Evolutionary conservation across 495 filamentous ascomycete species (phyloP).

Genomic region (Annulohypoxylon stygium): DNA sequence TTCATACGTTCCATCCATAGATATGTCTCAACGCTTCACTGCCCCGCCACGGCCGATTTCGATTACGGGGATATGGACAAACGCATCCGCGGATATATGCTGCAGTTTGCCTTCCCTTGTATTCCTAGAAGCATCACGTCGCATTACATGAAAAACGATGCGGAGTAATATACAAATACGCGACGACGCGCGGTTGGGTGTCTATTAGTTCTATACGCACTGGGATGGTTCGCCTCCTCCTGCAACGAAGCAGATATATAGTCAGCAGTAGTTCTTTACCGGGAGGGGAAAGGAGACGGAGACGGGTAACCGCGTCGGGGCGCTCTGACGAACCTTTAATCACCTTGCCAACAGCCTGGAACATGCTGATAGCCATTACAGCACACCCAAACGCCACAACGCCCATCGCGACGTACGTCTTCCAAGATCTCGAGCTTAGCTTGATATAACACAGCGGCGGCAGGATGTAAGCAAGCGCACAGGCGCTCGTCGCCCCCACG

Average conservation of each 20-base stretch:
- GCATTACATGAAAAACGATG: conserved; percentile 32
- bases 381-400: conserved; percentile 80
- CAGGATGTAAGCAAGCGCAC: conserved; percentile 93
- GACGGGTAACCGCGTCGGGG: conserved; percentile 38
- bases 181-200: conserved; percentile 15
- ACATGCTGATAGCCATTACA: conserved; percentile 87
- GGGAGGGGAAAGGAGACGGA: background rate
- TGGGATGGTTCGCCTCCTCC: conserved; percentile 50
- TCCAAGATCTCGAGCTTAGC: conserved; percentile 82
- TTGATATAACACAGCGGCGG: conserved; percentile 96
- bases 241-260: conserved; percentile 37
- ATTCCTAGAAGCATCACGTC: conserved; percentile 30
- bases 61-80: conserved; percentile 9
- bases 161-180: conserved; percentile 44
- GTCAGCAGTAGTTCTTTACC: conserved; percentile 27
- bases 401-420: conserved; percentile 74
- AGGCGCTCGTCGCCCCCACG: conserved; percentile 93
- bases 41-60: conserved; percentile 3
- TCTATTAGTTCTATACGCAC: conserved; percentile 37
- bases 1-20: too few relatives aligned
- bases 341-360: conserved; percentile 80
- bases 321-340: conserved; percentile 55
- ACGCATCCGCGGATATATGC: conserved; percentile 18
- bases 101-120: conserved; percentile 36
- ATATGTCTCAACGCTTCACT: background rate